Evolutionary conservation across 2,329 filamentous ascomycete genomes (phyloP).

Genomic region (Elsinoe ampelina): DNA sequence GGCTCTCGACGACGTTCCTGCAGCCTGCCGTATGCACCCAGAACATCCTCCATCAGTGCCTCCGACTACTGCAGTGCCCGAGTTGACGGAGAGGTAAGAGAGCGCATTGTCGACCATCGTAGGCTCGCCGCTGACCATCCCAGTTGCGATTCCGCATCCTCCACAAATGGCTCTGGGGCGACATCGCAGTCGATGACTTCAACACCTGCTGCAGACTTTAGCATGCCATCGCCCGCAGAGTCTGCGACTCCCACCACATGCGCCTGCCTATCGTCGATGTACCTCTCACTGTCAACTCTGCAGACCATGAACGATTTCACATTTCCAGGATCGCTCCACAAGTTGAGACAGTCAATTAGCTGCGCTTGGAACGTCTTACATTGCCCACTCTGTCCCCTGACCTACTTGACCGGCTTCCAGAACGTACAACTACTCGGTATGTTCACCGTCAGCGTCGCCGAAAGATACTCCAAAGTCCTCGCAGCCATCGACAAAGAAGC

Average conservation of each 20-base stretch:
- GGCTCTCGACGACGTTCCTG: neutral
- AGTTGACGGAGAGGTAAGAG: neutral
- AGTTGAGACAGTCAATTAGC: conserved; percentile 34
- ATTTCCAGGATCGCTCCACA: conserved; percentile 36
- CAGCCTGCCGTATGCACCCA: neutral
- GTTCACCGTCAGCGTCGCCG: conserved; percentile 34
- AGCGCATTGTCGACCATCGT: neutral
- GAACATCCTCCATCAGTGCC: too few relatives aligned
- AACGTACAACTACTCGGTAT: conserved; percentile 36
- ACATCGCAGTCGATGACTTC: neutral
- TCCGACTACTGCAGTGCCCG: neutral
- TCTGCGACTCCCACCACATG: conserved; percentile 24
- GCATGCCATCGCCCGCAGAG: neutral
- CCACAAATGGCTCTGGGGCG: neutral
- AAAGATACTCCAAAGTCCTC: conserved; percentile 35
- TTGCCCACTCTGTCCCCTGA: conserved; percentile 35
- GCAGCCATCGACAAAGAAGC: conserved; percentile 33
- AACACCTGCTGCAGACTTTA: neutral
- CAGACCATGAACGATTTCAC: conserved; percentile 29
- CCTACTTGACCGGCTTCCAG: conserved; percentile 36
- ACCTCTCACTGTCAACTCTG: conserved; percentile 35
- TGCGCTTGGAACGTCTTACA: conserved; percentile 31
- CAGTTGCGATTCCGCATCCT: neutral
- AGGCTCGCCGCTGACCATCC: neutral
- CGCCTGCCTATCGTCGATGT: conserved; percentile 38